Percentiles rank a stretch among this genome's conserved stretches.
Conservation (phyloP, 768 basidiomycete genomes). For the Suillus decipiens region DNA sequence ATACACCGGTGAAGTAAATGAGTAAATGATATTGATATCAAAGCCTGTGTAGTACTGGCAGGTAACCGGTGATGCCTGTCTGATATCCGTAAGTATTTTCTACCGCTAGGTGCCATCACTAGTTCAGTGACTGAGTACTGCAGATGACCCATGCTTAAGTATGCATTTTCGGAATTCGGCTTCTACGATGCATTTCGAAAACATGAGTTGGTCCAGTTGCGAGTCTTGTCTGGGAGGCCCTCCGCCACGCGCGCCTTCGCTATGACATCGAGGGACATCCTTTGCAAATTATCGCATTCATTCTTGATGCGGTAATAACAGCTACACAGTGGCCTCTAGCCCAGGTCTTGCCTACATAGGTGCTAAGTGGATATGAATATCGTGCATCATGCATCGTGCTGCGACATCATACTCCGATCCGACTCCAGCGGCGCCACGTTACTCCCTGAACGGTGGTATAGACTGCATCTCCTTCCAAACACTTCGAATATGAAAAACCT, state of each 20-base stretch:
- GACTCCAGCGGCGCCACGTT: constrained; percentile 6
- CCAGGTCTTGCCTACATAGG: background rate
- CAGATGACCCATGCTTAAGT: background rate
- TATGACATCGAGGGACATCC: background rate
- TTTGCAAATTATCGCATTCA: background rate
- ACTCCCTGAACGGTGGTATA: background rate
- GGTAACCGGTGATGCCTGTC: background rate
- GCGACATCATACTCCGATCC: background rate
- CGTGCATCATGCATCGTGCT: background rate
- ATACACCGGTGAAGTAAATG: background rate
- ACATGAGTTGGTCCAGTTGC: background rate
- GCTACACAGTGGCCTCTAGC: background rate
- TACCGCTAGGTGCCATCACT: background rate
- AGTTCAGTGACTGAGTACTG: background rate
- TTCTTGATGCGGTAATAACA: background rate
- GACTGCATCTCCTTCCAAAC: background rate
- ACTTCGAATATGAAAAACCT: background rate
- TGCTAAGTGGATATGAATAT: background rate
- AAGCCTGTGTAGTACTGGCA: background rate
- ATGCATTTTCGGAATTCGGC: background rate
- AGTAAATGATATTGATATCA: background rate
- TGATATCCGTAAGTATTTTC: background rate
- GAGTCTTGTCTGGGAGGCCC: background rate
- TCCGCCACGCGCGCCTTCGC: background rate
- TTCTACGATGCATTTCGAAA: background rate